phyloP scores from a whole-genome alignment of 176 grass and related monocot genomes.

The Zea luxurians region DNA sequence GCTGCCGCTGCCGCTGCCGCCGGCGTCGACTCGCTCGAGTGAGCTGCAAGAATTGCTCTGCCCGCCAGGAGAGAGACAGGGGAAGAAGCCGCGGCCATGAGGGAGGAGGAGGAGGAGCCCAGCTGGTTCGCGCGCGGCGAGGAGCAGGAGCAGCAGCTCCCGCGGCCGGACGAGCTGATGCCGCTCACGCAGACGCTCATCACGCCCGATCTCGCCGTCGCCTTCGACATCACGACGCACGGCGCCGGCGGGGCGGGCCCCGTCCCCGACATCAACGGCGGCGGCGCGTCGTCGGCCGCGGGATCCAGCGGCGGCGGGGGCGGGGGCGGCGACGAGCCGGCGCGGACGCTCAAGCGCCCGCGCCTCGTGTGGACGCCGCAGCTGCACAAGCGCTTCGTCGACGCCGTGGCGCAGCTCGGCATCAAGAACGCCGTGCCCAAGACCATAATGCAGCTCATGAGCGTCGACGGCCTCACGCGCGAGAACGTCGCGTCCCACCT shows the following conservation, averaged over 20 bases:
- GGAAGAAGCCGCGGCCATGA: slow-evolving; percentile 40
- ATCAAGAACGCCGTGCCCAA: slow-evolving; percentile 97
- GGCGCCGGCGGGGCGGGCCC: neutral
- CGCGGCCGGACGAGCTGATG: slow-evolving; percentile 79
- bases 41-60: slow-evolving; percentile 27
- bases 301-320: slow-evolving; percentile 52
- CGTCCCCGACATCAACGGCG: slow-evolving; percentile 53
- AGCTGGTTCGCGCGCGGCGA: slow-evolving; percentile 73
- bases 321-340: slow-evolving; percentile 58
- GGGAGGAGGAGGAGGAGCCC: slow-evolving; percentile 86
- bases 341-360: slow-evolving; percentile 78
- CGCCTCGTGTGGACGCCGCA: slow-evolving; percentile 92
- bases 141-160: slow-evolving; percentile 72
- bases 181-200: slow-evolving; percentile 84
- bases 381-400: slow-evolving; percentile 90
- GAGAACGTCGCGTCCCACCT: slow-evolving; percentile 92
- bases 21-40: neutral
- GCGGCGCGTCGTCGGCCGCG: slow-evolving; percentile 50
- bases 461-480: slow-evolving; percentile 87
- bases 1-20: neutral
- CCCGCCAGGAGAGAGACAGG: neutral
- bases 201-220: slow-evolving; percentile 84
- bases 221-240: slow-evolving; percentile 74
- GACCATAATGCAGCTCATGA: slow-evolving; percentile 98
- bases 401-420: slow-evolving; percentile 83